phyloP scores from a whole-genome alignment of 805 yeast genomes.

The Candida koratica region DNA sequence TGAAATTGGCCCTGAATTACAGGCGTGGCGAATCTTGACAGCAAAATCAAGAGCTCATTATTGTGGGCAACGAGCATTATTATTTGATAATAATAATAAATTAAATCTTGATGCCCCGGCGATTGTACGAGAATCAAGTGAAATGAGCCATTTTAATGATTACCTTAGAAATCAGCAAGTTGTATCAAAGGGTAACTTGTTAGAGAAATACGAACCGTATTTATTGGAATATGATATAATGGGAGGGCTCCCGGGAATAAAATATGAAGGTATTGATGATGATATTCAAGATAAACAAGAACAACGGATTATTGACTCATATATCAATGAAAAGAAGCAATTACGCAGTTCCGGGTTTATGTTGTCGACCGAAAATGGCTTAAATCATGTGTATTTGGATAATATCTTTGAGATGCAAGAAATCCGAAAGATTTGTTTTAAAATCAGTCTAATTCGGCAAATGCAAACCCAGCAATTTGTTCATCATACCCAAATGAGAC shows the following conservation, averaged over 20 bases:
- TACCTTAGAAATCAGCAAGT: constrained; percentile 40
- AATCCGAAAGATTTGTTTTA: constrained; percentile 81
- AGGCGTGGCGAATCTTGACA: constrained; percentile 80
- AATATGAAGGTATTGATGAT: constrained; percentile 48
- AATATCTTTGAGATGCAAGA: constrained; percentile 83
- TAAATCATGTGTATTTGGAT: constrained; percentile 54
- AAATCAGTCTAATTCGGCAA: constrained; percentile 80
- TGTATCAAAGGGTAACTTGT: constrained; percentile 40
- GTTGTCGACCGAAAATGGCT: constrained; percentile 47
- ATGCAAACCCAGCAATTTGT: constrained; percentile 81
- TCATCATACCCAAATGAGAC: constrained; percentile 68
- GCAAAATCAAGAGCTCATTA: constrained; percentile 75
- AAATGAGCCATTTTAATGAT: constrained; percentile 59
- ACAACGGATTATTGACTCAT: constrained; percentile 32
- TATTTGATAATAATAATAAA: constrained; percentile 50
- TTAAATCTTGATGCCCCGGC: constrained; percentile 70
- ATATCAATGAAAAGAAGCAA: constrained; percentile 20
- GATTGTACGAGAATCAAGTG: constrained; percentile 56
- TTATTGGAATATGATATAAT: constrained; percentile 79
- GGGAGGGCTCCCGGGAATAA: constrained; percentile 72
- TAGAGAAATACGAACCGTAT: constrained; percentile 59
- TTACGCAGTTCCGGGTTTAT: constrained; percentile 28
- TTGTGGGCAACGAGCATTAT: constrained; percentile 60
- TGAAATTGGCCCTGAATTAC: constrained; percentile 70
- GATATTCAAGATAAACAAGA: constrained; percentile 38